These are phyloP conservation scores for Fusarium siculi DNA, from an alignment of 2,329 filamentous ascomycete species.

Conservation along the genomic window DNA sequence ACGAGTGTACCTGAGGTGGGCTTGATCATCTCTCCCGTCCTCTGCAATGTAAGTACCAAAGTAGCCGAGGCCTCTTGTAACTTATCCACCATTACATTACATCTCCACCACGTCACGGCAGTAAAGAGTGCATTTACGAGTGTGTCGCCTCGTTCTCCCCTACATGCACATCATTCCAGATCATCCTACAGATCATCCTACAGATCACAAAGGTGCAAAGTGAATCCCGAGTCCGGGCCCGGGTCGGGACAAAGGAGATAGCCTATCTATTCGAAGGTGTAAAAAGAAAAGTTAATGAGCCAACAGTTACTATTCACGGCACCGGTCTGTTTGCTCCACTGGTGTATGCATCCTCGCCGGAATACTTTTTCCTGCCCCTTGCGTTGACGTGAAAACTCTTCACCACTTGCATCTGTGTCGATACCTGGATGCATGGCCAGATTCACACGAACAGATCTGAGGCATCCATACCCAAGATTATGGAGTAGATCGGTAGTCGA, in stretches of 20 bases:
- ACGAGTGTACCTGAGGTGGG: not conserved
- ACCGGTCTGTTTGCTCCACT: not conserved
- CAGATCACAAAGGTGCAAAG: not conserved
- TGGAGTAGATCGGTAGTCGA: conserved; percentile 8
- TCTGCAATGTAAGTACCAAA: not conserved
- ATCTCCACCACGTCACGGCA: conserved; percentile 7
- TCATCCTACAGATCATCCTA: not conserved
- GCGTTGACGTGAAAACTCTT: conserved; percentile 8
- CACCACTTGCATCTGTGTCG: not conserved
- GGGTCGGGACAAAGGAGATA: not conserved
- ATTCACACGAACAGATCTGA: conserved; percentile 7
- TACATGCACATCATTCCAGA: not conserved
- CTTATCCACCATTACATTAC: not conserved
- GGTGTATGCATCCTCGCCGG: not conserved
- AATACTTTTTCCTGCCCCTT: conserved; percentile 14
- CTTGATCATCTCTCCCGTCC: not conserved
- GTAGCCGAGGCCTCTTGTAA: not conserved
- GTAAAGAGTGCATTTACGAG: conserved; percentile 1
- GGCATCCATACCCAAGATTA: conserved; percentile 6
- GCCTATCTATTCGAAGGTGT: not conserved
- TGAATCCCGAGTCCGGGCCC: not conserved
- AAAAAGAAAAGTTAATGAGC: conserved; percentile 13
- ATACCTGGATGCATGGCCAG: not conserved
- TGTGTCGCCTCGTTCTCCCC: not conserved
- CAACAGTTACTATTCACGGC: not conserved